A percentile compares a stretch with the other conserved stretches of the same genome.
These are phyloP conservation scores for Nakazawaea populi DNA, from an alignment of 805 yeast genomes.

Conservation along the genomic window DNA sequence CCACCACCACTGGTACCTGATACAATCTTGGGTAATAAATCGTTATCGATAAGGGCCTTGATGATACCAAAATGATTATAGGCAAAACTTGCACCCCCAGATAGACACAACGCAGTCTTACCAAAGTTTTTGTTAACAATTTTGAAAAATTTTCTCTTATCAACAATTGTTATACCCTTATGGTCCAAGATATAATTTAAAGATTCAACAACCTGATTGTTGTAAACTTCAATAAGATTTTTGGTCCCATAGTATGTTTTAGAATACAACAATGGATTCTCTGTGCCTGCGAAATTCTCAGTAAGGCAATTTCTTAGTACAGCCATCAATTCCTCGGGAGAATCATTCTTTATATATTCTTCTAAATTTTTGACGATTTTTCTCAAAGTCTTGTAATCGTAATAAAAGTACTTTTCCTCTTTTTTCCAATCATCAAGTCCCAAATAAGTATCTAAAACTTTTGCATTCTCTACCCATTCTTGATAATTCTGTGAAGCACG, in stretches of 20 bases:
- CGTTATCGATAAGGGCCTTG: slow-evolving; percentile 63
- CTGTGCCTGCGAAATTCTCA: slow-evolving; percentile 74
- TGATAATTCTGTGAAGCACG: slow-evolving; percentile 43
- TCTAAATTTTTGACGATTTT: slow-evolving; percentile 39
- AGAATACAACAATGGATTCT: slow-evolving; percentile 63
- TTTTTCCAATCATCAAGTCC: slow-evolving; percentile 60
- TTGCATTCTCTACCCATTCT: slow-evolving; percentile 61
- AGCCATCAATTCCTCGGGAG: slow-evolving; percentile 41
- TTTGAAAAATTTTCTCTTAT: slow-evolving; percentile 49
- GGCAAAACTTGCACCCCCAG: slow-evolving; percentile 80
- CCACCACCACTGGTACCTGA: slow-evolving; percentile 86
- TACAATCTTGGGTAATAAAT: slow-evolving; percentile 59
- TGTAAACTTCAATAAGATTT: slow-evolving; percentile 47
- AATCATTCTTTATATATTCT: slow-evolving; percentile 23
- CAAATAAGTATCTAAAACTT: slow-evolving; percentile 47
- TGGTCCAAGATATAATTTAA: slow-evolving; percentile 38
- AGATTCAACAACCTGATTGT: slow-evolving; percentile 43
- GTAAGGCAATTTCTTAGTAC: slow-evolving; percentile 63
- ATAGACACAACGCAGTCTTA: slow-evolving; percentile 61
- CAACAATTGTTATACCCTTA: slow-evolving; percentile 26
- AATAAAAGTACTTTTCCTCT: slow-evolving; percentile 57
- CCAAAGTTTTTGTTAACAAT: slow-evolving; percentile 62
- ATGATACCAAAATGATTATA: slow-evolving; percentile 74
- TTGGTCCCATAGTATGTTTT: slow-evolving; percentile 77
- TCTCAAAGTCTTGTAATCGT: slow-evolving; percentile 58